Conservation (phyloP, 1,284 basidiomycete genomes). For the Cerrena zonata region DNA sequence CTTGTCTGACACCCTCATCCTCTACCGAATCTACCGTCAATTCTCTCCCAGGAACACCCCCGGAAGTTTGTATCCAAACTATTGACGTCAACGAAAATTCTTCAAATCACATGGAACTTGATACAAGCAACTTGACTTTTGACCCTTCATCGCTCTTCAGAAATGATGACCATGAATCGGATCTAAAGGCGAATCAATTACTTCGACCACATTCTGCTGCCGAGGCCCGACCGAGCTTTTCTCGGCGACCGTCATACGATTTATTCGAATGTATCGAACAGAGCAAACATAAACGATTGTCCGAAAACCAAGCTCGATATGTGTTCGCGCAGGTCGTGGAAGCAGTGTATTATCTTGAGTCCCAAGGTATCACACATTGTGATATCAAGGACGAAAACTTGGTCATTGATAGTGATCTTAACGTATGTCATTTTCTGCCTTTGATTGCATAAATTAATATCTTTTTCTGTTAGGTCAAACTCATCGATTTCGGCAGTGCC, state of each 20-base stretch:
- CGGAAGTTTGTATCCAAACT: constrained; percentile 35
- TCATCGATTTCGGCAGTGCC: constrained; percentile 91
- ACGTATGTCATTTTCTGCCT: constrained; percentile 40
- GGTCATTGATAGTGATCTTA: constrained; percentile 72
- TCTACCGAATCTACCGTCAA: constrained; percentile 41
- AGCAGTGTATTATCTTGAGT: constrained; percentile 74
- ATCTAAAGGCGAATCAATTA: background rate
- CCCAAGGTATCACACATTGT: constrained; percentile 77
- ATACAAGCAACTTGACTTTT: background rate
- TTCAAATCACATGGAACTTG: background rate
- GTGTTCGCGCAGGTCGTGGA: constrained; percentile 86
- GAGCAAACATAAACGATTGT: constrained; percentile 68
- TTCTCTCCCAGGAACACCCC: constrained; percentile 25
- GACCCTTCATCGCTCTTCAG: too few species aligned
- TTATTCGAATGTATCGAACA: constrained; percentile 92
- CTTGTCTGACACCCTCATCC: constrained; percentile 47
- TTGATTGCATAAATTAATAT: background rate
- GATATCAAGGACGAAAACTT: constrained; percentile 95
- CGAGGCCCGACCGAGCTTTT: constrained; percentile 43
- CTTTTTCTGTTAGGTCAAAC: constrained; percentile 59
- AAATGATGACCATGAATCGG: too few species aligned
- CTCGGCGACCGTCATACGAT: constrained; percentile 78
- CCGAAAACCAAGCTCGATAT: constrained; percentile 74
- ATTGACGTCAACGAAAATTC: constrained; percentile 20
- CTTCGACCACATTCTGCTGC: background rate